Evolutionary conservation across 352 stramenopile genomes (phyloP), one percentile per base, ranked within the genome.

Genomic region (Phytophthora podocarpi): DNA sequence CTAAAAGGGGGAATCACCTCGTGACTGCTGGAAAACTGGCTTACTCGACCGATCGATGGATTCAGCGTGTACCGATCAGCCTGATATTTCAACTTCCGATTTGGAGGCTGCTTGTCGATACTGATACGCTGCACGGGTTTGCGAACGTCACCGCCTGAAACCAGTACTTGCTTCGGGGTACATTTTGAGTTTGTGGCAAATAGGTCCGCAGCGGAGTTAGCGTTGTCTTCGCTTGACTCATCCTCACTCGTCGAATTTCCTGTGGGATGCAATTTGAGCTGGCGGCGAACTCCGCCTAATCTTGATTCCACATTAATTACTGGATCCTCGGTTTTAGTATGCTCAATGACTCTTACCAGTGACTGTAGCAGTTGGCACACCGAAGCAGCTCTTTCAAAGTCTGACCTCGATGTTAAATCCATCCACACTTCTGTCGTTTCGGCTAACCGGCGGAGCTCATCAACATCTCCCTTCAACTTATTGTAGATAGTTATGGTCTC

Each of bases 401-500:
- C 82, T 1, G 76, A 83, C 30, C 82, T 80, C 5, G 80, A 90
- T 2, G 82, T 91, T 24, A 91, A 63, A 72, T 91, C 82, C 80
- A 91, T 89, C 82, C 82, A 91, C 3, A 91, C 78, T 73, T 91
- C 82, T 10, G 82, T 91, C 26, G 82, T 90, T 60, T 91, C 82
- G 10, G 80, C 82, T 1, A 91, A 59, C 8, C 75, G 65, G 3
- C 78, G 78, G 9, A 91, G 59, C 36, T 76, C 71, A 26, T 91
- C 76, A 8, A 91, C 79, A 31, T 91, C 78, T 26, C 80, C 78
- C 46, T 90, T 86, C 10, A 91, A 24, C 26, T 81, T 81, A 27
- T 80, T 82, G 60, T 91, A 90, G 20, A 85, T 85, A 0, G 50
- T 54, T 24, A 91, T 89, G 3, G 80, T 88, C 26, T 90, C 76